Evolutionary conservation across 192 early-diverging fungal species (phyloP), one percentile per base, ranked within the genome.

Genomic region (Linnemannia zychae): DNA sequence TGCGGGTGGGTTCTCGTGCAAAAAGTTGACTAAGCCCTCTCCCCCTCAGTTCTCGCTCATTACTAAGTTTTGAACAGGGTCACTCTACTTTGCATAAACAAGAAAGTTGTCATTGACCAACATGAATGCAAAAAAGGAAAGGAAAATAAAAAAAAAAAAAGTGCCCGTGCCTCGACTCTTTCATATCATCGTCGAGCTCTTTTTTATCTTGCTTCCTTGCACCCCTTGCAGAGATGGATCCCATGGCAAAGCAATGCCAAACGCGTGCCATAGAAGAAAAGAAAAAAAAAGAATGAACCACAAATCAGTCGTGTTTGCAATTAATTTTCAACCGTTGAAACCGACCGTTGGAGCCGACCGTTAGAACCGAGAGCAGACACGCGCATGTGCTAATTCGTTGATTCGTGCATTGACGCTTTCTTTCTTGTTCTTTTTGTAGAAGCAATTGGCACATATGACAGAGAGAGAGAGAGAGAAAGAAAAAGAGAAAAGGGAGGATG

Each of bases 1-100:
- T 22, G 20, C n/a, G 2, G 15, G 40, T 44, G 40, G 40, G 40
- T 44, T 24, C 57, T 60, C 57, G 28, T n/a, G 28, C 57, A n/a
- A 31, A 53, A 60, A 11, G 57, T 60, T 63, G 57, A 63, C 57
- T 31, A 63, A 63, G 57, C 57, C 57, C 57, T 63, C 31, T n/a
- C 3, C 24, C 3, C 24, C 28, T 63, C 24, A 28, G 40, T 9
- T 3, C 9, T 44, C 9, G 40, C 40, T 44, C 40, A 44, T 44
- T 44, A 44, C 40, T 44, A 44, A 44, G 40, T 44, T 63, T 63
- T 63, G 57, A 63, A 63, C 57, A 22, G 57, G 57, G 57, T 63
- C 57, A 63, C 57, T 63, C 57, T 28, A 33, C 57, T 15, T 60
- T 28, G 24, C 24, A 9, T 24, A 63, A 63, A 31, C 57, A 63